Percentiles rank a stretch among this genome's conserved stretches.
Evolutionary conservation across 768 basidiomycete genomes (phyloP).

Genomic region (Tylopilus sp.): DNA sequence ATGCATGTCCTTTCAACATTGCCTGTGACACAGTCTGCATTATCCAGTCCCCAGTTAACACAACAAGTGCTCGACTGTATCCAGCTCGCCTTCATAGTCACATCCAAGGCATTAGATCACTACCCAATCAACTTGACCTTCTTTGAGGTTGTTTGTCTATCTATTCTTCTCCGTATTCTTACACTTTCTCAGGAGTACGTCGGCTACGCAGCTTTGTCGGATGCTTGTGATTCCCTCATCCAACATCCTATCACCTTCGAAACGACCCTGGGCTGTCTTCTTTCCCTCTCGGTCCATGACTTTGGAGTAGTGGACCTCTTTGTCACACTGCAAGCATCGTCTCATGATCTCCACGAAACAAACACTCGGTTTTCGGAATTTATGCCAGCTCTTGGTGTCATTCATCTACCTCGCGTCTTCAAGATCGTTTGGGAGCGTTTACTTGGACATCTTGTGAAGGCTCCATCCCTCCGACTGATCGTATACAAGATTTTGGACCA

Average conservation of each 20-base stretch:
- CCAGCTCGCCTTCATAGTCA: conserved; percentile 58
- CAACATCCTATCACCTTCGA: conserved; percentile 45
- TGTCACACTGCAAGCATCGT: conserved; percentile 34
- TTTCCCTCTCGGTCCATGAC: conserved; percentile 64
- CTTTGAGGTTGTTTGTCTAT: conserved; percentile 55
- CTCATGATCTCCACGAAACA: conserved; percentile 39
- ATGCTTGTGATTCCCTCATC: conserved; percentile 56
- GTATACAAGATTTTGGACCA: conserved; percentile 62
- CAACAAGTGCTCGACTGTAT: conserved; percentile 49
- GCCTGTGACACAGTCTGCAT: conserved; percentile 27
- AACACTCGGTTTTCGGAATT: conserved; percentile 42
- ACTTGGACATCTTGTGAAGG: conserved; percentile 33
- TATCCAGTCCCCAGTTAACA: conserved; percentile 31
- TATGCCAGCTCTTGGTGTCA: conserved; percentile 40
- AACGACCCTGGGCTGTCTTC: conserved; percentile 61
- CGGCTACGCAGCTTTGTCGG: conserved; percentile 60
- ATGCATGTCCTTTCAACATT: conserved; percentile 70
- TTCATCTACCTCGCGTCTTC: conserved; percentile 60
- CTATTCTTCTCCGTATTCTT: conserved; percentile 14
- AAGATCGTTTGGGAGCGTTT: conserved; percentile 54
- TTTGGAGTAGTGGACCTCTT: conserved; percentile 59
- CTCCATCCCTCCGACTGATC: conserved; percentile 49
- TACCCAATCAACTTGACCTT: conserved; percentile 56
- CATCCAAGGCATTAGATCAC: conserved; percentile 59
- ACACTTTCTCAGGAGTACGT: conserved; percentile 35